Conservation (phyloP, 805 yeast species). For the Candida nemodendra region DNA sequence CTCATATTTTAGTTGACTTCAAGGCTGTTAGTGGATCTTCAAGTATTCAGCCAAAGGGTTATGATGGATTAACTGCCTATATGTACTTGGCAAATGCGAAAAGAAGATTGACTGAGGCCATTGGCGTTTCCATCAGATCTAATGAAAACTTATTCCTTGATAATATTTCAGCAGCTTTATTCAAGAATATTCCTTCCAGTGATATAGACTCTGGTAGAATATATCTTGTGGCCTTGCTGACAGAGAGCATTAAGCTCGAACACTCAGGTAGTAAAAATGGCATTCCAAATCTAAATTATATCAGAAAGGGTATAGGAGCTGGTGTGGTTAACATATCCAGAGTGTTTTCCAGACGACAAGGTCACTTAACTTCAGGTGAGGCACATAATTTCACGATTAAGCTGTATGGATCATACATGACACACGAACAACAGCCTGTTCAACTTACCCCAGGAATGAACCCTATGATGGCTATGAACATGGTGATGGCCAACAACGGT, state of each 20-base stretch:
- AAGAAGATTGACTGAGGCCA: slow-evolving; percentile 74
- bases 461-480: slow-evolving; percentile 36
- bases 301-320: slow-evolving; percentile 80
- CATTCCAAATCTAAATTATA: slow-evolving; percentile 31
- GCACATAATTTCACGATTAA: slow-evolving; percentile 70
- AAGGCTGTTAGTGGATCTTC: slow-evolving; percentile 64
- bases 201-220: slow-evolving; percentile 61
- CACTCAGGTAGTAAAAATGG: slow-evolving; percentile 11
- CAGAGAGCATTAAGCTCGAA: slow-evolving; percentile 61
- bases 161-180: slow-evolving; percentile 74
- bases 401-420: slow-evolving; percentile 67
- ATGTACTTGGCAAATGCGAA: slow-evolving; percentile 65
- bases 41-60: slow-evolving; percentile 60
- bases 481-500: slow-evolving; percentile 54
- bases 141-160: slow-evolving; percentile 59
- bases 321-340: slow-evolving; percentile 86
- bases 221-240: slow-evolving; percentile 71
- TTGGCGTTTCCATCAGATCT: slow-evolving; percentile 62
- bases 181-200: slow-evolving; percentile 68
- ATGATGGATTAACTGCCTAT: slow-evolving; percentile 69
- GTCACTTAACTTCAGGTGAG: slow-evolving; percentile 57
- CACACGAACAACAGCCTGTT: slow-evolving; percentile 32
- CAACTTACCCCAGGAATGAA: slow-evolving; percentile 32
- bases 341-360: slow-evolving; percentile 64
- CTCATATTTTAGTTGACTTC: slow-evolving; percentile 75